Conservation (phyloP, 1,284 basidiomycete genomes). For the Ceratobasidium sp. region DNA sequence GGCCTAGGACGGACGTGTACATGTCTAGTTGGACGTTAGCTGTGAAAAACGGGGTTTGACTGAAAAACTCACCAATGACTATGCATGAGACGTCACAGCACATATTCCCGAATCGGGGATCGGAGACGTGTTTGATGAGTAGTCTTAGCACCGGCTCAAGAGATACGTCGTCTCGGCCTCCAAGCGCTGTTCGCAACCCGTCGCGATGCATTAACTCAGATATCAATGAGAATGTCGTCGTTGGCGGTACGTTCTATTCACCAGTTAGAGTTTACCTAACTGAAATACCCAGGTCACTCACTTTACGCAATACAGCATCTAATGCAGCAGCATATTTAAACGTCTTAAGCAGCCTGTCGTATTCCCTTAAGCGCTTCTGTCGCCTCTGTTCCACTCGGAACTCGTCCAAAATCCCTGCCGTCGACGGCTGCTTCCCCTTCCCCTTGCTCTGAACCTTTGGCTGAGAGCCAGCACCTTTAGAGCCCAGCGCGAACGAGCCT, state of each 20-base stretch:
- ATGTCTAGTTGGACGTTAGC: slow-evolving; percentile 68
- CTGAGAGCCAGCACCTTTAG: slow-evolving; percentile 44
- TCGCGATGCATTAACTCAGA: slow-evolving; percentile 95
- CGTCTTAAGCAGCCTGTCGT: slow-evolving; percentile 88
- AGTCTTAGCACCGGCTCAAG: slow-evolving; percentile 91
- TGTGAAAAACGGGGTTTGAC: neutral
- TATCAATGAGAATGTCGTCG: slow-evolving; percentile 89
- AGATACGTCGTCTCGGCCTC: slow-evolving; percentile 92
- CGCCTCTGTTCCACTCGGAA: slow-evolving; percentile 79
- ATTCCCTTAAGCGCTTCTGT: slow-evolving; percentile 80
- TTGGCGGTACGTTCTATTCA: slow-evolving; percentile 79
- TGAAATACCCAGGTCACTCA: slow-evolving; percentile 57
- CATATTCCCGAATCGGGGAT: slow-evolving; percentile 90
- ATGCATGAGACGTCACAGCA: slow-evolving; percentile 85
- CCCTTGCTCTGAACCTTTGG: slow-evolving; percentile 61
- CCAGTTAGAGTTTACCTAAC: no score
- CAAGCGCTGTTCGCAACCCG: slow-evolving; percentile 85
- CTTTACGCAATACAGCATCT: slow-evolving; percentile 88
- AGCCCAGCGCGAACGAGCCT: slow-evolving; percentile 68
- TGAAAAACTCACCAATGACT: slow-evolving; percentile 75
- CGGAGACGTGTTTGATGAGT: slow-evolving; percentile 85
- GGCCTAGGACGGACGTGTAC: slow-evolving; percentile 90
- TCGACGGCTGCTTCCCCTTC: slow-evolving; percentile 55
- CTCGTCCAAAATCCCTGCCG: slow-evolving; percentile 68
- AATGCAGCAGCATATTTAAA: slow-evolving; percentile 97